Percentiles rank a stretch among this genome's conserved stretches.
These are phyloP conservation scores for Botrytis fabae DNA, from an alignment of 2,329 filamentous ascomycete species.

Conservation along the genomic window DNA sequence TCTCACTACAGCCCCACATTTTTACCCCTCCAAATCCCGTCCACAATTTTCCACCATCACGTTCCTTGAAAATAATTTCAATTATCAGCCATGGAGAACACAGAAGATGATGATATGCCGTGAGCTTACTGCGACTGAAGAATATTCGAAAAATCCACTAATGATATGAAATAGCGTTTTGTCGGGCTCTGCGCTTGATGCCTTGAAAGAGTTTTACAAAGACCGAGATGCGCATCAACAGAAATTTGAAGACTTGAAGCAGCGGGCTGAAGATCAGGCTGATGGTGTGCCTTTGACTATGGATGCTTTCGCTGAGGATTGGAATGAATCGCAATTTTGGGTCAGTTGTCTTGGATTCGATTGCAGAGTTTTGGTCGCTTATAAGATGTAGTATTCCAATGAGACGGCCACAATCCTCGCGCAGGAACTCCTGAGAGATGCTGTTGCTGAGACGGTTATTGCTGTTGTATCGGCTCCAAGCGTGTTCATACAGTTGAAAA, in stretches of 20 bases:
- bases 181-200: slow-evolving; percentile 64
- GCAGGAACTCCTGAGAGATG: slow-evolving; percentile 62
- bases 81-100: slow-evolving; percentile 24
- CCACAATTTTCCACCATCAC: slow-evolving; percentile 15
- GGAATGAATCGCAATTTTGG: slow-evolving; percentile 86
- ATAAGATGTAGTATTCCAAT: slow-evolving; percentile 61
- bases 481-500: slow-evolving; percentile 75
- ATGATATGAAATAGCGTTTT: slow-evolving; percentile 51
- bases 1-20: slow-evolving; percentile 6
- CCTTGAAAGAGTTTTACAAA: slow-evolving; percentile 71
- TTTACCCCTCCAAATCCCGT: slow-evolving; percentile 15
- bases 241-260: slow-evolving; percentile 67
- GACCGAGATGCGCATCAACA: slow-evolving; percentile 68
- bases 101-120: slow-evolving; percentile 31
- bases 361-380: not conserved
- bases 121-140: slow-evolving; percentile 10
- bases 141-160: not conserved
- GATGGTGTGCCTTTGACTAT: slow-evolving; percentile 52
- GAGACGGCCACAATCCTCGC: slow-evolving; percentile 67
- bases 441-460: slow-evolving; percentile 58
- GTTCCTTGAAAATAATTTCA: slow-evolving; percentile 23
- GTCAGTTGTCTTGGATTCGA: slow-evolving; percentile 46
- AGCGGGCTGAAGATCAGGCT: slow-evolving; percentile 57
- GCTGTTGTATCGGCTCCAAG: slow-evolving; percentile 74
- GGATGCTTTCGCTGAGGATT: slow-evolving; percentile 75